Percentiles rank a stretch among this genome's conserved stretches.
These are phyloP conservation scores for Amylocarpus encephaloides DNA, from an alignment of 2,329 filamentous ascomycete genomes.

Conservation along the genomic window DNA sequence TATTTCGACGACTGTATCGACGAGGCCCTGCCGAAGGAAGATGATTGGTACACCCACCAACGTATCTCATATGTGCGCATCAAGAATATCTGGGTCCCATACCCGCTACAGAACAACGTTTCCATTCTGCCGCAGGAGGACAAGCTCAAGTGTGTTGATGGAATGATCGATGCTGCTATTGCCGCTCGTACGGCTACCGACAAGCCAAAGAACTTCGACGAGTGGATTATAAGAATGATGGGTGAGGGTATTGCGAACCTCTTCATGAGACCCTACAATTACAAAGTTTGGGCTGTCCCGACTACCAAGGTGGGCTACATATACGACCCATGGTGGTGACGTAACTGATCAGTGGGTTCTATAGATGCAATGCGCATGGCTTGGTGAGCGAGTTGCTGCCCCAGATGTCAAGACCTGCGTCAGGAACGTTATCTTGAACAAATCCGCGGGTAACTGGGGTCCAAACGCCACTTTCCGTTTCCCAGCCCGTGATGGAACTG, in stretches of 20 bases:
- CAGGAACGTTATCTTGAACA: slow-evolving; percentile 91
- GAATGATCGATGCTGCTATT: slow-evolving; percentile 89
- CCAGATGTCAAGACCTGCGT: slow-evolving; percentile 92
- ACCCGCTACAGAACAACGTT: slow-evolving; percentile 99
- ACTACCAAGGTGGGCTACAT: slow-evolving; percentile 70
- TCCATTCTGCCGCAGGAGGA: slow-evolving; percentile 97
- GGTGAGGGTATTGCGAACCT: slow-evolving; percentile 84
- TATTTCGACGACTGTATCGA: slow-evolving; percentile 99
- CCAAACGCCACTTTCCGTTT: slow-evolving; percentile 98
- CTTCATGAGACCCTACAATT: slow-evolving; percentile 99
- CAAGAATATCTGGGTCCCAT: slow-evolving; percentile 94
- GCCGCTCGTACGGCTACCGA: slow-evolving; percentile 79
- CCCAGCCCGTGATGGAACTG: slow-evolving; percentile 89
- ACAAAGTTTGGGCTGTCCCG: slow-evolving; percentile 98
- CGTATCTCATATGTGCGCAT: slow-evolving; percentile 98
- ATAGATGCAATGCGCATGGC: slow-evolving; percentile 98
- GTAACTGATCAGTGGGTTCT: neutral
- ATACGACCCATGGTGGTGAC: neutral
- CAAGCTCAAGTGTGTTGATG: slow-evolving; percentile 89
- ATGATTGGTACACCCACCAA: slow-evolving; percentile 97
- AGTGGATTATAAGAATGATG: slow-evolving; percentile 94
- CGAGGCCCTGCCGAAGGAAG: slow-evolving; percentile 87
- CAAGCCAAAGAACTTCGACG: slow-evolving; percentile 95
- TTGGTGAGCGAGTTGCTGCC: slow-evolving; percentile 95
- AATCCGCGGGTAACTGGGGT: slow-evolving; percentile 95